phyloP scores from a whole-genome alignment of 352 stramenopile genomes.

The Phytophthora litchii region DNA sequence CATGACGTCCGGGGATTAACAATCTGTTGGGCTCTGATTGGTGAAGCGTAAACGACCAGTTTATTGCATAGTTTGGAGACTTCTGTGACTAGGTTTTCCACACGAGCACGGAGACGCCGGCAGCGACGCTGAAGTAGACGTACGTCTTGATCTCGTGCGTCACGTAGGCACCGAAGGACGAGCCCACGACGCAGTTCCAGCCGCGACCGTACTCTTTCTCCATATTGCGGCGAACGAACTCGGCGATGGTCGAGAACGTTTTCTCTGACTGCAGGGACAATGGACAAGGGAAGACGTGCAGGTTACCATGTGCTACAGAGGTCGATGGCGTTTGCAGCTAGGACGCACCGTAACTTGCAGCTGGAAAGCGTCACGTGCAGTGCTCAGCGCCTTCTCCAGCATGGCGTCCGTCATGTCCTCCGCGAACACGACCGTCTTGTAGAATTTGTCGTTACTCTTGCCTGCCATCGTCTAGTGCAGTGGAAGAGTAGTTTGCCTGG shows the following conservation, averaged over 20 bases:
- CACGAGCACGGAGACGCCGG: slow-evolving; percentile 91
- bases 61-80: slow-evolving; percentile 16
- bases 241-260: slow-evolving; percentile 92
- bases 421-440: slow-evolving; percentile 93
- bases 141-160: slow-evolving; percentile 97
- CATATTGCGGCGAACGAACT: slow-evolving; percentile 92
- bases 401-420: slow-evolving; percentile 96
- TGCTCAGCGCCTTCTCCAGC: slow-evolving; percentile 91
- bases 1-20: neutral
- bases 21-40: slow-evolving; percentile 2
- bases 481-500: neutral
- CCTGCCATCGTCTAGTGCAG: slow-evolving; percentile 40
- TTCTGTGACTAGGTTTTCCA: slow-evolving; percentile 78
- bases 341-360: slow-evolving; percentile 74
- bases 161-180: slow-evolving; percentile 93
- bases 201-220: slow-evolving; percentile 92
- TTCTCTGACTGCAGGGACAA: slow-evolving; percentile 74
- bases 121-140: slow-evolving; percentile 94
- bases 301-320: neutral
- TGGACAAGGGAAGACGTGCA: neutral
- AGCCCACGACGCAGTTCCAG: slow-evolving; percentile 94
- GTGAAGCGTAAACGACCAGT: slow-evolving; percentile 10
- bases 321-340: neutral
- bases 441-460: slow-evolving; percentile 87
- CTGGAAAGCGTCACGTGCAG: slow-evolving; percentile 91